Conservation (phyloP, 495 filamentous ascomycete species). For the Xylaria curta region DNA sequence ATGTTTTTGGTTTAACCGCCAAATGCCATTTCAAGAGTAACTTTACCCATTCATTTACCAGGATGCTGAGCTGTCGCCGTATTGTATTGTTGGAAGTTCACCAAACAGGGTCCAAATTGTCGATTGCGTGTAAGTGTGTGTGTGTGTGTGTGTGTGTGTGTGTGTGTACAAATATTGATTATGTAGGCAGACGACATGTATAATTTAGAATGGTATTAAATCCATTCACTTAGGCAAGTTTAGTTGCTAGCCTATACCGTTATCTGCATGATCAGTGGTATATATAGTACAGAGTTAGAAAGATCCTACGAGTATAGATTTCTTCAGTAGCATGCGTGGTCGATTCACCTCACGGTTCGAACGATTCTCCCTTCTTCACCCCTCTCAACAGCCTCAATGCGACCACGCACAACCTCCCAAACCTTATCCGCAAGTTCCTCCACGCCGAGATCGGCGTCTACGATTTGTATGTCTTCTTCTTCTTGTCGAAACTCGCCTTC, state of each 20-base stretch:
- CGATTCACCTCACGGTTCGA: conserved; percentile 45
- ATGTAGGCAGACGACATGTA: neutral
- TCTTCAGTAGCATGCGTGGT: no score
- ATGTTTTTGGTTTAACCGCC: neutral
- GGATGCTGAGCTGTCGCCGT: neutral
- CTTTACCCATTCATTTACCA: neutral
- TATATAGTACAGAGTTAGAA: no score
- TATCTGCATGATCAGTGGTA: neutral
- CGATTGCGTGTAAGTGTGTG: no score
- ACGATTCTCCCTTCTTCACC: conserved; percentile 54
- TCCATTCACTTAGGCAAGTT: neutral
- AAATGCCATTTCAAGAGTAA: neutral
- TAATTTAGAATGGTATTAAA: neutral
- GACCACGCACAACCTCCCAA: conserved; percentile 54
- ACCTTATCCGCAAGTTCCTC: conserved; percentile 60
- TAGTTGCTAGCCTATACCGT: neutral
- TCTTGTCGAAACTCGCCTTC: conserved; percentile 56
- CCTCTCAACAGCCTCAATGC: conserved; percentile 53
- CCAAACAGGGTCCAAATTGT: neutral
- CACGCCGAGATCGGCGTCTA: conserved; percentile 58
- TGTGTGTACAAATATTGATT: no score
- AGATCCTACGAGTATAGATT: neutral
- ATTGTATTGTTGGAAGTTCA: neutral
- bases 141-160: no score
- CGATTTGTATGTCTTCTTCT: conserved; percentile 60